A percentile compares a stretch with the other conserved stretches of the same genome.
These are phyloP conservation scores for Arthrobotrys sinensis DNA, from an alignment of 2,329 filamentous ascomycete genomes.

Conservation along the genomic window DNA sequence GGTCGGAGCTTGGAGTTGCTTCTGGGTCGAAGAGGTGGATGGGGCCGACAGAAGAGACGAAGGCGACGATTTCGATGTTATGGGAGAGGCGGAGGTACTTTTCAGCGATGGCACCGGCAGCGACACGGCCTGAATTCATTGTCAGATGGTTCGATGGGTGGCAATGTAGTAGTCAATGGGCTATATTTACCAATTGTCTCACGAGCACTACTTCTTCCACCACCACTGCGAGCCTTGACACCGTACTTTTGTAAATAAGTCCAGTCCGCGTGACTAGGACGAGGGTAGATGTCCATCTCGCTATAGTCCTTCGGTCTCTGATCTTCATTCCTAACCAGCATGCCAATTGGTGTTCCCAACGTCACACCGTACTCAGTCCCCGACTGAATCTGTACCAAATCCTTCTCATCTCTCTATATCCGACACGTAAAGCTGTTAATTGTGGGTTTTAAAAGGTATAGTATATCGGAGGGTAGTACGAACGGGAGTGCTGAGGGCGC, in stretches of 20 bases:
- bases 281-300: slow-evolving; percentile 92
- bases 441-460: neutral
- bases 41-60: slow-evolving; percentile 86
- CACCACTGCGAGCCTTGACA: slow-evolving; percentile 89
- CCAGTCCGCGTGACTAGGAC: slow-evolving; percentile 94
- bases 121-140: slow-evolving; percentile 77
- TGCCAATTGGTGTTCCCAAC: slow-evolving; percentile 88
- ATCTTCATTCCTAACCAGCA: slow-evolving; percentile 92
- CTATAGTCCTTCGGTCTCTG: slow-evolving; percentile 92
- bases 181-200: slow-evolving; percentile 84
- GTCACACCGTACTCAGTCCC: slow-evolving; percentile 92
- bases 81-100: slow-evolving; percentile 88
- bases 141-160: neutral
- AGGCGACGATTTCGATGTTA: slow-evolving; percentile 91
- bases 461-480: slow-evolving; percentile 10
- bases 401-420: slow-evolving; percentile 82
- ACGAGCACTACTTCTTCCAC: slow-evolving; percentile 89
- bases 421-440: neutral
- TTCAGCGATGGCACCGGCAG: slow-evolving; percentile 91
- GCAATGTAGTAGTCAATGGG: neutral
- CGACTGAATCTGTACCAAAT: slow-evolving; percentile 90
- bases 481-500: slow-evolving; percentile 84
- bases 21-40: slow-evolving; percentile 80
- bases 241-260: slow-evolving; percentile 98
- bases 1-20: slow-evolving; percentile 78